A percentile compares a stretch with the other conserved stretches of the same genome.
Conservation (phyloP, 192 early-diverging fungal genomes). For the Rhizoclosmatium globosum region DNA sequence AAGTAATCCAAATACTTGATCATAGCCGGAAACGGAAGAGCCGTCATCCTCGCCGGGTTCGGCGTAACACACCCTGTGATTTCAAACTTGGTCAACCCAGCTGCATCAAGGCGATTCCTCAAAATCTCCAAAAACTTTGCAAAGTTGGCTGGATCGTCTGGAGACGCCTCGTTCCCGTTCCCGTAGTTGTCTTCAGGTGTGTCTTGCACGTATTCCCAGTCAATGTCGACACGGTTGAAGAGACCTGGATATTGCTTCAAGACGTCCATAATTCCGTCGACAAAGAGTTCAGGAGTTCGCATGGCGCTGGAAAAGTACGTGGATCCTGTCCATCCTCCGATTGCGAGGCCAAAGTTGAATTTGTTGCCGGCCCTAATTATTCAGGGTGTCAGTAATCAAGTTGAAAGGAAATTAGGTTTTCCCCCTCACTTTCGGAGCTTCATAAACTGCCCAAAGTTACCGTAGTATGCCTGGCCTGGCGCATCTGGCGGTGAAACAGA, state of each 20-base stretch:
- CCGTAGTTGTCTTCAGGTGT: slow-evolving; percentile 46
- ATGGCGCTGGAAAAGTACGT: slow-evolving; percentile 60
- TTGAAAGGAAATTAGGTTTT: background rate
- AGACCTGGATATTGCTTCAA: slow-evolving; percentile 49
- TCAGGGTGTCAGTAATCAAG: slow-evolving; percentile 31
- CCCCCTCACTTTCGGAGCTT: slow-evolving; percentile 47
- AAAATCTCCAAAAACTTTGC: slow-evolving; percentile 76
- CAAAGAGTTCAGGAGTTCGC: slow-evolving; percentile 39
- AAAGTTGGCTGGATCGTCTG: slow-evolving; percentile 83
- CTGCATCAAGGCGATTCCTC: slow-evolving; percentile 70
- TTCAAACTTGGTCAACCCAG: slow-evolving; percentile 48
- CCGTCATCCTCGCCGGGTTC: slow-evolving; percentile 49
- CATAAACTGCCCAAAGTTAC: slow-evolving; percentile 61
- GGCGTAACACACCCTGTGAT: slow-evolving; percentile 53
- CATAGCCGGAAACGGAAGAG: slow-evolving; percentile 53
- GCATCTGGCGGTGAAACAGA: background rate
- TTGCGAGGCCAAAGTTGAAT: slow-evolving; percentile 54
- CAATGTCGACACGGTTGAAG: slow-evolving; percentile 54
- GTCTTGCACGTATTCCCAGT: slow-evolving; percentile 62
- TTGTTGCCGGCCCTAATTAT: no score
- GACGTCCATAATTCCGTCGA: slow-evolving; percentile 39
- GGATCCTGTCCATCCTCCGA: slow-evolving; percentile 59
- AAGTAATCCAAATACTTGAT: slow-evolving; percentile 62
- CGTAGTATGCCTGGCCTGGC: slow-evolving; percentile 29
- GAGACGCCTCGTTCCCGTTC: slow-evolving; percentile 63